A percentile compares a stretch with the other conserved stretches of the same genome.
phyloP scores from a whole-genome alignment of 768 basidiomycete species.

The Lepiota subincarnata region DNA sequence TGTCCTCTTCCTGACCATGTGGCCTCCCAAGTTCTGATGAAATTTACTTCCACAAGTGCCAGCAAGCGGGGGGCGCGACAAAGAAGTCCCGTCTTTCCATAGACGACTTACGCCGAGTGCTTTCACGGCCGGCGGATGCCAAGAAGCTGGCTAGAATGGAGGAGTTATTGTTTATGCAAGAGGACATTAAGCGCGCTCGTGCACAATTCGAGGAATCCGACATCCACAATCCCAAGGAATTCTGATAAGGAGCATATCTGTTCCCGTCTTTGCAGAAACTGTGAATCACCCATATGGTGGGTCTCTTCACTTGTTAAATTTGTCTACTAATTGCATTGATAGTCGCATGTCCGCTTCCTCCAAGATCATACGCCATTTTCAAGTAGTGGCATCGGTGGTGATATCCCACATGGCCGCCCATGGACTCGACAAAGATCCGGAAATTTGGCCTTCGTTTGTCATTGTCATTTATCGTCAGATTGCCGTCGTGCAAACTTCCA shows the following conservation, averaged over 20 bases:
- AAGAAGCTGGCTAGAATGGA: constrained; percentile 93
- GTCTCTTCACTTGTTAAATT: not conserved
- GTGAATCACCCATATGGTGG: not conserved
- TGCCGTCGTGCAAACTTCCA: no score
- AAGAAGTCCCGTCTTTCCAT: constrained; percentile 75
- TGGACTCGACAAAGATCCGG: no score
- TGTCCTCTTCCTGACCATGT: constrained; percentile 27
- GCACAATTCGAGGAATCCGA: constrained; percentile 64
- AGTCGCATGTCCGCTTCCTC: not conserved
- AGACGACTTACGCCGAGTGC: constrained; percentile 77
- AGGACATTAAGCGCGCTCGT: constrained; percentile 86
- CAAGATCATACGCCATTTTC: not conserved
- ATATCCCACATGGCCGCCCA: not conserved
- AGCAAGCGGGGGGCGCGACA: constrained; percentile 64
- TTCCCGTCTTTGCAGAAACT: not conserved
- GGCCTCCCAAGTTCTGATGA: constrained; percentile 7
- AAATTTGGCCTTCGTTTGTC: not conserved
- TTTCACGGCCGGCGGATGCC: constrained; percentile 83
- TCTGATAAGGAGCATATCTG: constrained; percentile 23
- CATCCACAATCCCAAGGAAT: constrained; percentile 40
- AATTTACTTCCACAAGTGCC: constrained; percentile 46
- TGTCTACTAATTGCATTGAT: not conserved
- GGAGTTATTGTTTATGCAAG: constrained; percentile 89
- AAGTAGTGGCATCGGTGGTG: not conserved
- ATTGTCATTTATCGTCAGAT: no score